These are phyloP conservation scores for Leccinum olivaceopallidum DNA, from an alignment of 768 basidiomycete species.

Conservation along the genomic window DNA sequence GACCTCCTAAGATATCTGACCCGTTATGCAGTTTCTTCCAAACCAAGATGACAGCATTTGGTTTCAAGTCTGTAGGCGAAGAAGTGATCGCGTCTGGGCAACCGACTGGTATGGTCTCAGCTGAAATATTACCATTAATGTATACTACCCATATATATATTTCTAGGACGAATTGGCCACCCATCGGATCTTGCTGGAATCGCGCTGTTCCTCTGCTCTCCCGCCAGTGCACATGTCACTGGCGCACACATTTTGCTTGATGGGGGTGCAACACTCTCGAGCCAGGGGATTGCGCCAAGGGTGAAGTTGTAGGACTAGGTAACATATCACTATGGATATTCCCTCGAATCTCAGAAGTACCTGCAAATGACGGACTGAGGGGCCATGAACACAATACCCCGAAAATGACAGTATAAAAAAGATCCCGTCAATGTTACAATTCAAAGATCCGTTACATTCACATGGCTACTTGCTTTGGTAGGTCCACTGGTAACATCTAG, in stretches of 20 bases:
- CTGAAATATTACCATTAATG: neutral
- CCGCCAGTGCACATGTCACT: conserved; percentile 73
- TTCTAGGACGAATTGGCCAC: conserved; percentile 60
- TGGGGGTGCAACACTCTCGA: conserved; percentile 48
- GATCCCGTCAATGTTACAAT: no score
- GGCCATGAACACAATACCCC: neutral
- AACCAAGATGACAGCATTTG: conserved; percentile 82
- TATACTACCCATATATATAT: neutral
- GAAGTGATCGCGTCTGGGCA: conserved; percentile 52
- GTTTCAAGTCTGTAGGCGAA: conserved; percentile 55
- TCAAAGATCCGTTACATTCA: neutral
- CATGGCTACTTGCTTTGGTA: neutral
- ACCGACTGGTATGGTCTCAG: conserved; percentile 56
- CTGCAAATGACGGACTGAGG: neutral
- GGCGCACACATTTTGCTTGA: conserved; percentile 73
- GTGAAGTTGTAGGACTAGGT: conserved; percentile 24
- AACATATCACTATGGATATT: neutral
- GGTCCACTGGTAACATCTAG: neutral
- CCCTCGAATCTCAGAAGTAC: neutral
- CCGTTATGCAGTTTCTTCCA: conserved; percentile 59
- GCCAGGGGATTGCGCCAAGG: conserved; percentile 24
- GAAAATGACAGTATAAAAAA: no score
- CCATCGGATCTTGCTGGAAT: conserved; percentile 73
- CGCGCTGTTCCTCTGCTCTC: conserved; percentile 66
- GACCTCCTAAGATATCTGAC: neutral